phyloP scores from a whole-genome alignment of 148 eudicot species.

The Salicornia ramosissima region DNA sequence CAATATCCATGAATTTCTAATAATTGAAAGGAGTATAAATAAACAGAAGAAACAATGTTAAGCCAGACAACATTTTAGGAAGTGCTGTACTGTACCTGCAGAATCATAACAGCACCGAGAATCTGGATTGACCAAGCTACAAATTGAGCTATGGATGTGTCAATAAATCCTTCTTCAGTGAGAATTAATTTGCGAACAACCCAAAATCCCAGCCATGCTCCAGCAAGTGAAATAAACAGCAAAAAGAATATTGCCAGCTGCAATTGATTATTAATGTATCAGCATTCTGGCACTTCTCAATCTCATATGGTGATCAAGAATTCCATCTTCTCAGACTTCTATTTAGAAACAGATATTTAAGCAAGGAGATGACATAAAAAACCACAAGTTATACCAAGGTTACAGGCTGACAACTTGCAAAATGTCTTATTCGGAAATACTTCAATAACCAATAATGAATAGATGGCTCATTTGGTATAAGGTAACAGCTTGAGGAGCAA shows the following conservation, averaged over 20 bases:
- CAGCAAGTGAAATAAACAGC: conserved; percentile 61
- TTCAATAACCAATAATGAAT: background rate
- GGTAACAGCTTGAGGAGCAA: background rate
- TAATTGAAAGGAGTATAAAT: background rate
- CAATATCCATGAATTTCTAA: background rate
- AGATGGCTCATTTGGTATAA: too few relatives aligned
- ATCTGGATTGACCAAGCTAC: conserved; percentile 82
- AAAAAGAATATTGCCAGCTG: conserved; percentile 66
- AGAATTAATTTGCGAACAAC: conserved; percentile 74
- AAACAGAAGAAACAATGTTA: background rate
- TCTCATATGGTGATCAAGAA: background rate
- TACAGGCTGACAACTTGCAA: background rate
- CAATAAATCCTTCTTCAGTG: conserved; percentile 74
- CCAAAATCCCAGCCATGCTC: conserved; percentile 99
- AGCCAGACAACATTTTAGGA: conserved; percentile 3
- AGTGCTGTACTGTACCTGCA: conserved; percentile 52
- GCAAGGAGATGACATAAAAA: background rate
- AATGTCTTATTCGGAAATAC: background rate
- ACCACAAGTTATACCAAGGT: background rate
- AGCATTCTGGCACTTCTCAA: background rate
- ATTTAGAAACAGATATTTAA: background rate
- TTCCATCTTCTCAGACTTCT: background rate
- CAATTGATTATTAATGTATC: conserved; percentile 27
- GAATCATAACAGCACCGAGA: conserved; percentile 63
- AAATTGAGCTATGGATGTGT: conserved; percentile 54